phyloP scores from a whole-genome alignment of 192 early-diverging fungal genomes.

The Kickxella alabastrina region DNA sequence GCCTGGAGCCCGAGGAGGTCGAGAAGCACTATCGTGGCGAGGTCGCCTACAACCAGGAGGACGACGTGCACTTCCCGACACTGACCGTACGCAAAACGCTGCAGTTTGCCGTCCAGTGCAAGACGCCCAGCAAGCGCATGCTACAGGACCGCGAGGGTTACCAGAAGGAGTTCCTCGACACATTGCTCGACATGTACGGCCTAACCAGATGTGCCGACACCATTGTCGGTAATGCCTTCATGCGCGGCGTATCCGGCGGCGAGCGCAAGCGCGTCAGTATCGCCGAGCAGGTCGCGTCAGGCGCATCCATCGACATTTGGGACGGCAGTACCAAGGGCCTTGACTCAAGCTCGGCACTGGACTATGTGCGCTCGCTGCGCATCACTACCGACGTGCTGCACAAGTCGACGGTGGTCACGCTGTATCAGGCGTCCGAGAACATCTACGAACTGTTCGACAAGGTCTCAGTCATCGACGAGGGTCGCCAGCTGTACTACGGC shows the following conservation, averaged over 20 bases:
- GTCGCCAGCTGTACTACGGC: conserved; percentile 58
- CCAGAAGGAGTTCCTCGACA: conserved; percentile 52
- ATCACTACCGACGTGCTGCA: conserved; percentile 67
- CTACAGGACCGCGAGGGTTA: conserved; percentile 60
- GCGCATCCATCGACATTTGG: conserved; percentile 61
- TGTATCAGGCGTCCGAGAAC: conserved; percentile 71
- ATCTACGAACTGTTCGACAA: conserved; percentile 64
- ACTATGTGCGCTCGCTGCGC: conserved; percentile 72
- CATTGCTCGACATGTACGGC: conserved; percentile 55
- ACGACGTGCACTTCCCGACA: conserved; percentile 76
- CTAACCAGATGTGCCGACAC: conserved; percentile 50
- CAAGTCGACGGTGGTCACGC: conserved; percentile 60
- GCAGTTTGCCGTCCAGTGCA: conserved; percentile 71
- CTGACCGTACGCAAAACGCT: conserved; percentile 75
- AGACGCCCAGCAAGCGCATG: conserved; percentile 67
- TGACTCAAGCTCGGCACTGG: conserved; percentile 77
- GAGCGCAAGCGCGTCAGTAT: conserved; percentile 76
- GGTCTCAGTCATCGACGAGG: conserved; percentile 49
- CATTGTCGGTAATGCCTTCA: conserved; percentile 66
- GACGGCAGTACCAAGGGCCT: conserved; percentile 72
- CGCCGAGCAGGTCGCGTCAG: conserved; percentile 69
- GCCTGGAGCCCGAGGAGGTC: conserved; percentile 60
- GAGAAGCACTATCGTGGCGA: conserved; percentile 63
- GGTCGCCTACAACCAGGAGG: conserved; percentile 77
- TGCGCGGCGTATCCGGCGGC: conserved; percentile 78